phyloP scores from a whole-genome alignment of 2,329 filamentous ascomycete genomes.

The Calonectria leucothoes region DNA sequence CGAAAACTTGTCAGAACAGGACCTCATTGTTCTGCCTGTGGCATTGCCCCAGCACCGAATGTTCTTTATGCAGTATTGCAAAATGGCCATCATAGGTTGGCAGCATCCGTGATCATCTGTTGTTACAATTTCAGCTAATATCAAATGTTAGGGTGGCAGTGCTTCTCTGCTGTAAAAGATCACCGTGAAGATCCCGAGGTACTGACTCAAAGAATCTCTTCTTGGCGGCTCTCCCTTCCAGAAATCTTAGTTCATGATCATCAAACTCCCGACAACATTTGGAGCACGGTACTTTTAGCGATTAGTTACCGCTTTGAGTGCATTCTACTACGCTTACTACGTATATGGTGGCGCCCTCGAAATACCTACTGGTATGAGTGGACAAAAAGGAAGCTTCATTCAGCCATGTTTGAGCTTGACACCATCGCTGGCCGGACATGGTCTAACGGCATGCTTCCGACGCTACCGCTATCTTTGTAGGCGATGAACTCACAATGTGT shows the following conservation, averaged over 20 bases:
- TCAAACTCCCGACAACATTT: constrained; percentile 3
- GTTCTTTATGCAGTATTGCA: constrained; percentile 16
- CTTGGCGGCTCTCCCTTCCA: constrained; percentile 7
- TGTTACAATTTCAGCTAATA: background rate
- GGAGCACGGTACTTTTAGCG: constrained; percentile 12
- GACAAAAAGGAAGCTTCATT: constrained; percentile 2
- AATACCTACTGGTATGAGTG: constrained; percentile 6
- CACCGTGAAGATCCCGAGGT: constrained; percentile 5
- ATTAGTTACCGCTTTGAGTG: constrained; percentile 21
- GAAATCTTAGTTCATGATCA: background rate
- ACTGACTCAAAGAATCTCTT: background rate
- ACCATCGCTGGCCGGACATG: constrained; percentile 11
- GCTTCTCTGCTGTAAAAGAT: constrained; percentile 7
- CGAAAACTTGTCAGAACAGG: background rate
- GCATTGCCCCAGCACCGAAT: background rate
- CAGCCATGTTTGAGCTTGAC: constrained; percentile 20
- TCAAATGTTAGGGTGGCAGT: background rate
- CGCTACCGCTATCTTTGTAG: constrained; percentile 13
- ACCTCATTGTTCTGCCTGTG: background rate
- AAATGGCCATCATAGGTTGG: constrained; percentile 10
- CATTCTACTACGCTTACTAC: constrained; percentile 7
- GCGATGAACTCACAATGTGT: background rate
- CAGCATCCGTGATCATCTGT: background rate
- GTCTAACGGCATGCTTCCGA: background rate
- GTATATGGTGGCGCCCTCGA: constrained; percentile 12